Conservation (phyloP, 192 early-diverging fungal genomes). For the Podila epigama region DNA sequence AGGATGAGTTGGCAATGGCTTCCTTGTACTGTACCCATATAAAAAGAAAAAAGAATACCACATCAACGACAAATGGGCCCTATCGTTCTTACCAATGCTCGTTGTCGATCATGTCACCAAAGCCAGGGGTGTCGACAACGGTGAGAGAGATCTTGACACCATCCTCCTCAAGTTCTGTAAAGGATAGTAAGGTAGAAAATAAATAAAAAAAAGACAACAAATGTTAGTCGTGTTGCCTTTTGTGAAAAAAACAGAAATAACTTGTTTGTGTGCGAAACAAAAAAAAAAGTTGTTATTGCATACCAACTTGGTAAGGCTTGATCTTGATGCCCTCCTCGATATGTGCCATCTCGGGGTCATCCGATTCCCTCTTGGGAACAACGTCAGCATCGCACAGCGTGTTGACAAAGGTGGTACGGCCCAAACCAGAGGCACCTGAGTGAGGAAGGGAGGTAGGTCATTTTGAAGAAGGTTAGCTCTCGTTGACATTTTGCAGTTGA, state of each 20-base stretch:
- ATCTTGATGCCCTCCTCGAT: conserved; percentile 88
- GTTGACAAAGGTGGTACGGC: conserved; percentile 99
- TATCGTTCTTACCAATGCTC: conserved; percentile 76
- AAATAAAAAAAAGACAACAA: not conserved
- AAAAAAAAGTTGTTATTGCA: not conserved
- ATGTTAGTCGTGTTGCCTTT: not conserved
- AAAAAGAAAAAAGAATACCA: not conserved
- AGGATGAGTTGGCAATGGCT: too few species aligned
- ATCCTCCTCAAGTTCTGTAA: conserved; percentile 93
- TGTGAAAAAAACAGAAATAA: not conserved
- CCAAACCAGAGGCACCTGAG: conserved; percentile 94
- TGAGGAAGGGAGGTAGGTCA: too few species aligned
- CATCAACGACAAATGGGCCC: not conserved
- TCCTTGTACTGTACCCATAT: too few species aligned
- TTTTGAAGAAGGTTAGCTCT: not conserved
- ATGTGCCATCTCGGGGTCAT: conserved; percentile 78
- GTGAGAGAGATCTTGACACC: conserved; percentile 96
- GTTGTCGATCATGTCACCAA: conserved; percentile 97
- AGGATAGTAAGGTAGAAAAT: not conserved
- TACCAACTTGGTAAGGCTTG: conserved; percentile 86
- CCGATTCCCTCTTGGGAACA: conserved; percentile 68
- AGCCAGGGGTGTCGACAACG: conserved; percentile 98
- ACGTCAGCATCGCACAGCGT: conserved; percentile 90
- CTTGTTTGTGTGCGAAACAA: not conserved
- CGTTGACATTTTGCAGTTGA: conserved; percentile 1